Evolutionary conservation across 2,329 filamentous ascomycete species (phyloP), one percentile per base, ranked within the genome.

Genomic region (Diatrype stigma): DNA sequence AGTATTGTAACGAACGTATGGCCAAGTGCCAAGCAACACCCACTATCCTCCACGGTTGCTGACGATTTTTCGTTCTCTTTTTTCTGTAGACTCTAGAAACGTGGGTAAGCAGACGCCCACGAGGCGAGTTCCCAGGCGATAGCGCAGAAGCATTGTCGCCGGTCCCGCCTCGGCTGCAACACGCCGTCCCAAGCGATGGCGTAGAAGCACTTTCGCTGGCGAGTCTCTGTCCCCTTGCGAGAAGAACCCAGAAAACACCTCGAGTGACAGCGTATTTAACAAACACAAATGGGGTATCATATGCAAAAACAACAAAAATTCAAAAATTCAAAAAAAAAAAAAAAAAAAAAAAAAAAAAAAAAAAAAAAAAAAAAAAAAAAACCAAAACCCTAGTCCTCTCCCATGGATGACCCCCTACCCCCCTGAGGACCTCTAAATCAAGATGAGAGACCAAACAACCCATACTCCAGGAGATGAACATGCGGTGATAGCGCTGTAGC

Each of bases 281-380:
- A 44, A 76, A 78, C 72, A 75, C 72, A 67, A 60, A 73, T 77
- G 73, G 75, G 76, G 76, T 79, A 79, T 79, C 76, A 75, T 76
- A 69, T 66, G 26, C 26, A 30, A 30, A 63, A 63, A 65, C 65
- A 66, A 10, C 26, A 30, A 30, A 63, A 63, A 65, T 65, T 62
- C 60, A 21, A 12, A 59, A 50, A 51, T 48, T 28, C 54, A 55
- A 53, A 58, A 51, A 55, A 53, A 48, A 55, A 48, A 32, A 42
- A 17, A 56, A 46, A 45, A 51, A 50, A 48, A 47, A 45, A 46
- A 52, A 59, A 53, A 46, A 7, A 34, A 7, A 34, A 51, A 47
- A 57, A 59, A 47, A 60, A 59, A 48, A 52, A 47, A 63, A 61
- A 50, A 30, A 17, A 49, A 58, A 58, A 49, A 54, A 26, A 49